A percentile compares a stretch with the other conserved stretches of the same genome.
These are phyloP conservation scores for Vaccinium vitisidaea DNA, from an alignment of 148 eudicot species.

Conservation along the genomic window DNA sequence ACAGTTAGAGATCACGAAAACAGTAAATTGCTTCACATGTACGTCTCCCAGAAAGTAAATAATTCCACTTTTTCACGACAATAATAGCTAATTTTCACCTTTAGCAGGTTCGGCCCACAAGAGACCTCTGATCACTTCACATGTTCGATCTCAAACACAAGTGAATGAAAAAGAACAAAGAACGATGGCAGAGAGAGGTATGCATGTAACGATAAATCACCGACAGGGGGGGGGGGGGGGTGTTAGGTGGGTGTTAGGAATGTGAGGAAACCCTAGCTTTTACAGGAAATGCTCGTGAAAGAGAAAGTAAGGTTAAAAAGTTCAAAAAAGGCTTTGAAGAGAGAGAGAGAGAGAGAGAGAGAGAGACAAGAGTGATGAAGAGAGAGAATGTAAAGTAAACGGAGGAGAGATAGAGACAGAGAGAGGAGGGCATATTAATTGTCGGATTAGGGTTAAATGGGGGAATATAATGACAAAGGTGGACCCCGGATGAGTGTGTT, in stretches of 20 bases:
- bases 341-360: conserved; percentile 6
- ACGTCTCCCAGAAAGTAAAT: conserved; percentile 42
- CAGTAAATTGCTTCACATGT: conserved; percentile 50
- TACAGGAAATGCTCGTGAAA: conserved; percentile 55
- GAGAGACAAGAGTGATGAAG: conserved; percentile 11
- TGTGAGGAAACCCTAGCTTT: conserved; percentile 34
- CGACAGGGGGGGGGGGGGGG: conserved; percentile 41
- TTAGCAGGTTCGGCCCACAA: conserved; percentile 11
- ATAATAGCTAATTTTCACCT: conserved; percentile 8
- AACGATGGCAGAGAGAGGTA: not conserved
- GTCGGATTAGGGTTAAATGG: not conserved
- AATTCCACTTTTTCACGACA: conserved; percentile 24
- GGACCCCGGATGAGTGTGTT: not conserved
- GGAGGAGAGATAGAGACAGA: not conserved
- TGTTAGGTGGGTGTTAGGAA: not conserved
- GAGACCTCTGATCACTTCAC: not conserved
- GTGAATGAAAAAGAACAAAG: conserved; percentile 13
- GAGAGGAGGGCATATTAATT: not conserved
- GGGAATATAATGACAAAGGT: not conserved
- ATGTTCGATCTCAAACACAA: conserved; percentile 11
- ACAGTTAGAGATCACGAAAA: conserved; percentile 18
- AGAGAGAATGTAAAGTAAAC: conserved; percentile 7
- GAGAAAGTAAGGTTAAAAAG: conserved; percentile 23
- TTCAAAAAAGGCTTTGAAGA: conserved; percentile 17
- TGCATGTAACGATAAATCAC: conserved; percentile 24